phyloP scores from a whole-genome alignment of 148 eudicot genomes.

The Fallopia convolvulus region DNA sequence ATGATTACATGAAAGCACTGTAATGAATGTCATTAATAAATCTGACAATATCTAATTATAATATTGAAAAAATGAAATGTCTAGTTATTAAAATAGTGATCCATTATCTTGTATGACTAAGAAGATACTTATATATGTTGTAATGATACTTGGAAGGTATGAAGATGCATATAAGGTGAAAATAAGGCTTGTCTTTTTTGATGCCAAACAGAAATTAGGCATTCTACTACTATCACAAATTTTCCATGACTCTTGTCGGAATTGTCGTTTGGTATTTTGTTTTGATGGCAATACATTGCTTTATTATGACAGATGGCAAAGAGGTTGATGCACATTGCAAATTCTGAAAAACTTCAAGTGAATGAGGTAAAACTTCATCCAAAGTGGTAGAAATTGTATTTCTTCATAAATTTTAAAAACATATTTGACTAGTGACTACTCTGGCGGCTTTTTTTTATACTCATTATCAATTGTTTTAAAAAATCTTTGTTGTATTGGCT shows the following conservation, averaged over 20 bases:
- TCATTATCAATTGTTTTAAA: not conserved
- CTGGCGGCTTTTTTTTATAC: not conserved
- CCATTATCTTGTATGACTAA: no score
- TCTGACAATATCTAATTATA: not conserved
- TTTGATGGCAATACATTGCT: not conserved
- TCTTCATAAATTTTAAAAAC: not conserved
- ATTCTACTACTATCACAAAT: not conserved
- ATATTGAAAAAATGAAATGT: not conserved
- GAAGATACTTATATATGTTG: not conserved
- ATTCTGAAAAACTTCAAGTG: slow-evolving; percentile 74
- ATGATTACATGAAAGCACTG: not conserved
- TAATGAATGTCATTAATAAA: not conserved
- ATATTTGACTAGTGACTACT: not conserved
- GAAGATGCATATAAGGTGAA: not conserved
- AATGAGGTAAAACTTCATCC: slow-evolving; percentile 54
- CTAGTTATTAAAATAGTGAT: not conserved
- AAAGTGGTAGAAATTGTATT: not conserved
- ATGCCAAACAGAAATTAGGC: not conserved
- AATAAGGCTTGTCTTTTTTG: not conserved
- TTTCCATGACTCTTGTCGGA: not conserved
- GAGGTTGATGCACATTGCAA: slow-evolving; percentile 76
- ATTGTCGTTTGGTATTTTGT: not conserved
- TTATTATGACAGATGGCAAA: slow-evolving; percentile 74
- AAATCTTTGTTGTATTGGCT: not conserved
- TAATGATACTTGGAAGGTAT: not conserved